phyloP scores from a whole-genome alignment of 163 green algal species.

The Chloromonas sp. region DNA sequence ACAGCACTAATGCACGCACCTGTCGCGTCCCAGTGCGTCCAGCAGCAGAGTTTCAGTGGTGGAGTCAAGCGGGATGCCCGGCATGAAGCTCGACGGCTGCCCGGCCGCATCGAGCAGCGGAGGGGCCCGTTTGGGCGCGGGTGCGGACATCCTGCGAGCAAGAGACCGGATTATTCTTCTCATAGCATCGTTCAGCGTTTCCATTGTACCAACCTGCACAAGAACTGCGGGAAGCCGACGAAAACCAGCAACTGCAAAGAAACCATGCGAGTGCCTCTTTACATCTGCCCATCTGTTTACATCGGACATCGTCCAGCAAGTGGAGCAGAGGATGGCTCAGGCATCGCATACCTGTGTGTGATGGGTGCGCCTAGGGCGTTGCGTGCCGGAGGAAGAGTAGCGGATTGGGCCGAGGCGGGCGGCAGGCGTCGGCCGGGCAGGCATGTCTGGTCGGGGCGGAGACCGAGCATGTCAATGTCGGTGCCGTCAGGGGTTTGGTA shows the following conservation, averaged over 20 bases:
- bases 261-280: too few relatives aligned
- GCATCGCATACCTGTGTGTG: too few relatives aligned
- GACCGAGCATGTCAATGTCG: constrained; percentile 61
- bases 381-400: neutral
- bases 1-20: neutral
- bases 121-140: too few relatives aligned
- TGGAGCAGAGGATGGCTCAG: too few relatives aligned
- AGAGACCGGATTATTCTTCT: neutral
- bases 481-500: constrained; percentile 68
- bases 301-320: too few relatives aligned
- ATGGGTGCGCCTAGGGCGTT: neutral
- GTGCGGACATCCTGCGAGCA: neutral
- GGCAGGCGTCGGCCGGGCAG: neutral
- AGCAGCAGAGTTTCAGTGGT: neutral
- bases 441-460: constrained; percentile 63
- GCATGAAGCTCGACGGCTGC: neutral
- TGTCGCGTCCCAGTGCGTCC: neutral
- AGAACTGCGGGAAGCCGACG: too few relatives aligned
- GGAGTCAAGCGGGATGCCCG: neutral
- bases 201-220: too few relatives aligned
- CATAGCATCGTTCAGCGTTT: neutral
- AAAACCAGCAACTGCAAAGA: too few relatives aligned
- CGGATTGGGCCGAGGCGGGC: neutral
- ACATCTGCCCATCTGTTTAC: too few relatives aligned
- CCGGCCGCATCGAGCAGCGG: too few relatives aligned